These are phyloP conservation scores for Casuarina cunninghamiana DNA, from an alignment of 306 rosid species.

Conservation along the genomic window DNA sequence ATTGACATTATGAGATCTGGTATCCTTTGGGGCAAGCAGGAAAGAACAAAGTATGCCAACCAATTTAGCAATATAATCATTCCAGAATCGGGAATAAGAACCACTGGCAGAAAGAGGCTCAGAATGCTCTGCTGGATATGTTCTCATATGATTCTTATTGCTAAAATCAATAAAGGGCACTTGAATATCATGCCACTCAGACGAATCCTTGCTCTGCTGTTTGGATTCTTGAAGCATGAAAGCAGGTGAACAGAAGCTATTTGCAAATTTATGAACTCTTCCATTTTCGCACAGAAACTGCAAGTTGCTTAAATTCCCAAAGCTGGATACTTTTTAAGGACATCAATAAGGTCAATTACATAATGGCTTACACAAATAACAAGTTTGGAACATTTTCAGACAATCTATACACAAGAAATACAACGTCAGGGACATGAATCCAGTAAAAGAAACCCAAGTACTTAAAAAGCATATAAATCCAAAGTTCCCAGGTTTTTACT, in stretches of 20 bases:
- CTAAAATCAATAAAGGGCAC: conserved; percentile 38
- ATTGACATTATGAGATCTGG: conserved; percentile 52
- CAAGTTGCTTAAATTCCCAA: conserved; percentile 74
- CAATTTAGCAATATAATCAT: conserved; percentile 63
- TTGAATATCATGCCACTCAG: conserved; percentile 41
- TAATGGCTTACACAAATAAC: background rate
- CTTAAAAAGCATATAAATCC: background rate
- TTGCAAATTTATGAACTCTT: conserved; percentile 90
- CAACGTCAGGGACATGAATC: conserved; percentile 5
- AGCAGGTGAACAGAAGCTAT: conserved; percentile 93
- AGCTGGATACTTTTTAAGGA: conserved; percentile 70
- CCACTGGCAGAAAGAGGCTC: conserved; percentile 38
- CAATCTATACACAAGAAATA: conserved; percentile 7
- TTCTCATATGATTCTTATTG: conserved; percentile 35
- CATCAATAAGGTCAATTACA: conserved; percentile 8
- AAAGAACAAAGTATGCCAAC: conserved; percentile 84
- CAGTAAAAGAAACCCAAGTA: conserved; percentile 9
- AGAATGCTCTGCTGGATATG: conserved; percentile 38
- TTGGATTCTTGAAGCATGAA: conserved; percentile 79
- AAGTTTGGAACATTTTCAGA: conserved; percentile 29
- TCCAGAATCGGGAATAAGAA: conserved; percentile 67
- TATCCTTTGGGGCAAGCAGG: conserved; percentile 61
- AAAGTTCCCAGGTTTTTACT: background rate
- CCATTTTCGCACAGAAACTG: conserved; percentile 94
- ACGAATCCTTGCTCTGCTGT: conserved; percentile 41